Conservation (phyloP, 768 basidiomycete genomes). For the Coprinellus aureogranulatus region DNA sequence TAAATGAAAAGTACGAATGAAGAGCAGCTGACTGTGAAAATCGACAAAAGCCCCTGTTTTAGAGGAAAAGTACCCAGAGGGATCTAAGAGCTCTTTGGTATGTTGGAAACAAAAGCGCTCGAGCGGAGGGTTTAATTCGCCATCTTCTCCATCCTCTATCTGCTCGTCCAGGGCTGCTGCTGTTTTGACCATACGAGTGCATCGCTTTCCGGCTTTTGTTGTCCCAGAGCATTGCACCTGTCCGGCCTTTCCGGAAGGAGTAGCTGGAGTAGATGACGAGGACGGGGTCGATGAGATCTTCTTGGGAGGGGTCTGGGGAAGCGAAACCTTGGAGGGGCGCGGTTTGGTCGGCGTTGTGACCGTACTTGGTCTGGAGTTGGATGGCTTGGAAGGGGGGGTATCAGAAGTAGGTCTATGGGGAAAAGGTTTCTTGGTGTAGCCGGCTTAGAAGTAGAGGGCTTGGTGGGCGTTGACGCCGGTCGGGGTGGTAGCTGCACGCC, state of each 20-base stretch:
- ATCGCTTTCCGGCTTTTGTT: constrained; percentile 64
- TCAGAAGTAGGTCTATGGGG: constrained; percentile 7
- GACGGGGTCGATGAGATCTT: constrained; percentile 6
- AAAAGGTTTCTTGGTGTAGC: constrained; percentile 11
- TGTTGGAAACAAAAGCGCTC: constrained; percentile 66
- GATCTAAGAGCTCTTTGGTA: constrained; percentile 47
- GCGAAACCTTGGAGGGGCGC: constrained; percentile 8
- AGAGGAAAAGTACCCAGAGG: constrained; percentile 57
- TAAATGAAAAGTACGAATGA: constrained; percentile 6
- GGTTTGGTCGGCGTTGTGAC: constrained; percentile 12
- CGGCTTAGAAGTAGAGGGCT: constrained; percentile 10
- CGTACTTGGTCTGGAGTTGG: background rate
- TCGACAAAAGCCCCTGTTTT: constrained; percentile 51
- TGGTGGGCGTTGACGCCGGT: constrained; percentile 14
- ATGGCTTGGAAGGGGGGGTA: constrained; percentile 4
- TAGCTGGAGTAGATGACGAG: constrained; percentile 20
- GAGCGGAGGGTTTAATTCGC: constrained; percentile 25
- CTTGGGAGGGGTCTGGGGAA: background rate
- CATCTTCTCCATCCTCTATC: constrained; percentile 29
- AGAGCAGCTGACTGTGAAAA: constrained; percentile 48
- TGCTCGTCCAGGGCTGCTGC: constrained; percentile 23
- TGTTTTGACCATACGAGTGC: constrained; percentile 56
- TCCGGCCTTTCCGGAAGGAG: constrained; percentile 15
- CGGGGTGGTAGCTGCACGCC: constrained; percentile 11
- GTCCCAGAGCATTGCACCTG: constrained; percentile 58